Evolutionary conservation across 1,284 basidiomycete species (phyloP), one percentile per base, ranked within the genome.

Genomic region (Apiotrichum porosum): DNA sequence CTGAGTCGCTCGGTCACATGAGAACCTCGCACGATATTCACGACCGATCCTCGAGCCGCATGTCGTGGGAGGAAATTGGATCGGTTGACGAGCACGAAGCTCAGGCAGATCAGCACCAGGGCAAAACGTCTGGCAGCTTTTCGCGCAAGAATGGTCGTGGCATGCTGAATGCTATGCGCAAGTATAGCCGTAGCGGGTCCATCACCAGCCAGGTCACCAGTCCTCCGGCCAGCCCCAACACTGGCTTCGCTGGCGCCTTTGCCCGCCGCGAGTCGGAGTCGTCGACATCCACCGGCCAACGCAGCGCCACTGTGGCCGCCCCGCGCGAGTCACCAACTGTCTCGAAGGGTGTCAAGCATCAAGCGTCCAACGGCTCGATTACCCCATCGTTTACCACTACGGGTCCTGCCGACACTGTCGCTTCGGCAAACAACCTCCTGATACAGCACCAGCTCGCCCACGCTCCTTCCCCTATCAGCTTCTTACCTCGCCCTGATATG

Each of bases 401-500:
- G 40, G 34, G n/a, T 18, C 42, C n/a, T n/a, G n/a, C n/a, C n/a
- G 26, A 28, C 12, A 28, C 26, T 6, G 26, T 28, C 12, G 26
- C 26, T 4, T 49, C 49, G 2, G 57, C 65, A 2, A 66, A 64
- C 45, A 58, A 49, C 31, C 22, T 59, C 10, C 52, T 70, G 21
- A 49, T 68, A 10, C 63, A 71, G 44, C 66, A 68, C 49, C 64
- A 70, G 47, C 56, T 66, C 2, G 51, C 60, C 3, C 44, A 47
- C 17, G 59, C 64, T 26, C 52, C 62, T 6, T 51, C 64, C 9
- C 54, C 61, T 18, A 76, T 85, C 80, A 23, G 26, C 26, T 57
- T 73, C 80, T 48, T 86, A 79, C 31, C 73, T 82, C 48, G 76
- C 78, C 44, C 79, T 76, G 54, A 57, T 30, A 23, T 80, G 76